Percentiles rank a stretch among this genome's conserved stretches.
Conservation (phyloP, 2,329 filamentous ascomycete genomes). For the Setomelanomma holmii region DNA sequence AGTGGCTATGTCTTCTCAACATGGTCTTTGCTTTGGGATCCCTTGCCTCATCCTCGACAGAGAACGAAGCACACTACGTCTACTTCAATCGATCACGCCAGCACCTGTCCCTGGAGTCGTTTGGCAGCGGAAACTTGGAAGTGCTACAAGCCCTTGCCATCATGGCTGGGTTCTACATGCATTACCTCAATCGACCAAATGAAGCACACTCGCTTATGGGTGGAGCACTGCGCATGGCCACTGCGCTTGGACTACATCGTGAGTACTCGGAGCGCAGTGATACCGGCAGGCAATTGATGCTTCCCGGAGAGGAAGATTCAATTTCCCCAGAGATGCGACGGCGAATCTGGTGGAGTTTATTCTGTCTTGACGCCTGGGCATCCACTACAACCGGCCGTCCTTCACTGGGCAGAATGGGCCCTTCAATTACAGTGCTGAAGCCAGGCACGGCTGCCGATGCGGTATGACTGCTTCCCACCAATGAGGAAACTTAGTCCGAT, state of each 20-base stretch:
- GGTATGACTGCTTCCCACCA: constrained; percentile 23
- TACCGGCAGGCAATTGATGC: constrained; percentile 21
- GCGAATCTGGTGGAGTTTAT: constrained; percentile 55
- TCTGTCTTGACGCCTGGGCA: constrained; percentile 54
- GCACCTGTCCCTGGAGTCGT: constrained; percentile 70
- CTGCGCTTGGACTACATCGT: constrained; percentile 73
- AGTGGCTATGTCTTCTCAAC: constrained; percentile 76
- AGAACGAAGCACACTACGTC: constrained; percentile 70
- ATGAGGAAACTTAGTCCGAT: neutral
- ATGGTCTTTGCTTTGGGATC: constrained; percentile 80
- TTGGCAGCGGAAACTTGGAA: constrained; percentile 75
- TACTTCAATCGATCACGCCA: constrained; percentile 74
- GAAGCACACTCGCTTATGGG: constrained; percentile 77
- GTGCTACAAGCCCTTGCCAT: constrained; percentile 74
- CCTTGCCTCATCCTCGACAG: constrained; percentile 68
- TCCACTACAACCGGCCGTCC: constrained; percentile 54
- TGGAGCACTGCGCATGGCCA: constrained; percentile 76
- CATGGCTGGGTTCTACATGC: constrained; percentile 77
- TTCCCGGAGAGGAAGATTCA: constrained; percentile 39
- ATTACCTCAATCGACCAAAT: constrained; percentile 79
- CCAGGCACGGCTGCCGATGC: constrained; percentile 43
- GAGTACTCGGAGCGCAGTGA: constrained; percentile 58
- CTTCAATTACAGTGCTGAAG: constrained; percentile 48
- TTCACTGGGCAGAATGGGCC: constrained; percentile 47
- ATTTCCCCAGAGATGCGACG: constrained; percentile 50